Evolutionary conservation across 371 early-diverging fungal species (phyloP), one percentile per base, ranked within the genome.

Genomic region (Rhizopus arrhizus): DNA sequence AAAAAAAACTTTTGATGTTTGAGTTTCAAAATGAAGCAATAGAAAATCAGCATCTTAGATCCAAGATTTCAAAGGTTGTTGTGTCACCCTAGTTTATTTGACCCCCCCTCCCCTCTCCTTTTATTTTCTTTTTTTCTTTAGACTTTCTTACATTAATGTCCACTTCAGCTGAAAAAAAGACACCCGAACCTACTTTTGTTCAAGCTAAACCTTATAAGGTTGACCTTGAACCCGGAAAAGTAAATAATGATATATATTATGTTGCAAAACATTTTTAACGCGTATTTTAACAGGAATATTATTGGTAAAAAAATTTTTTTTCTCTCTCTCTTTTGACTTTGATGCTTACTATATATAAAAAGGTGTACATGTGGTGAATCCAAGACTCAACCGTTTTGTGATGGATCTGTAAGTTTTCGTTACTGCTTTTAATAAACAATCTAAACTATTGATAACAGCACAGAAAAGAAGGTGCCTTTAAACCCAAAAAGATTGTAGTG

Each of bases 341-440:
- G 11, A 22, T 43, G 29, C 15, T 15, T 15, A 32, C 15, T 10
- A 53, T 35, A 29, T 16, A 15, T 35, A 45, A 48, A 40, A 50
- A 71, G 72, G 65, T 73, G 73, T 42, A 53, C 73, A 1, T 73
- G 73, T 47, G 73, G 73, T 56, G 57, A 69, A 53, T 73, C 73
- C 56, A 69, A 73, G 60, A 73, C 54, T 16, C 73, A 73, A 53
- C 73, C 73, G 1, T 73, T 73, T 31, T 73, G 73, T 62, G 73
- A 73, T 64, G 73, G 73, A 43, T 42, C 62, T 10, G 73, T 73
- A 64, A 69, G 73, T 59, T n/a, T 42, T n/a, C 6, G 6, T 12
- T 40, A 40, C 11, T 40, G 31, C 1, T 12, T 10, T 2, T 9
- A 43, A 42, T 12, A 13, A 16, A 41, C 6, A 29, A 40, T 22